Evolutionary conservation across 495 filamentous ascomycete species (phyloP), one percentile per base, ranked within the genome.

Genomic region (Penicillium coffeae): DNA sequence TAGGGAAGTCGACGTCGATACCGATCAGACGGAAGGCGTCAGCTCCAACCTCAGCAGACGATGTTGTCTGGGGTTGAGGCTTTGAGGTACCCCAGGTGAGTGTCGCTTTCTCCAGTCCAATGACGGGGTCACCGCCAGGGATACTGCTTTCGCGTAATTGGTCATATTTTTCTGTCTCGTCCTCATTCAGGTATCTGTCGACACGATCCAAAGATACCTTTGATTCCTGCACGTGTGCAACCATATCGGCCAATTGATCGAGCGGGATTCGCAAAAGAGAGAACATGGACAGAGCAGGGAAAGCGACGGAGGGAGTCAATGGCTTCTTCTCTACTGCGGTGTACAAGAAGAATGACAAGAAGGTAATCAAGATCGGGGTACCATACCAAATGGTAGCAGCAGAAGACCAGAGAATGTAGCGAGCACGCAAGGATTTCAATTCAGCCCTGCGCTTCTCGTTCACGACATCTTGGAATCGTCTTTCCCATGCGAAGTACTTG

Each of bases 401-500:
- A 42, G 79, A 71, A 7, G 93, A 87, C 90, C 90, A 99, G 20
- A 96, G 71, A 43, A 96, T 83, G 66, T 95, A 99, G 48, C 90
- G 79, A 18, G 74, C 80, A 25, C 93, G 83, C 54, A 97, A 60
- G 21, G 85, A 82, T 52, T 78, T 81, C 20, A 99, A 73, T 63
- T 99, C 94, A 3, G 78, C 78, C 14, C 74, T 72, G 42, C 94
- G 80, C 63, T 94, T 95, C 63, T 96, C 92, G 50, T 91, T 82
- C 13, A 99, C 89, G 44, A 90, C 83, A 14, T 84, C 80, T 38
- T 85, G 78, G 68, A 95, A 99, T 8, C 94, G 87, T 50, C 87
- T 84, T 65, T 99, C 94, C 94, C 94, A 99, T 2, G 94, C 92
- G 64, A 99, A 99, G 67, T 90, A 99, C 66, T 99, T 99, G 80